These are phyloP conservation scores for Aureobasidium sp. DNA, from an alignment of 2,329 filamentous ascomycete species.

Conservation along the genomic window DNA sequence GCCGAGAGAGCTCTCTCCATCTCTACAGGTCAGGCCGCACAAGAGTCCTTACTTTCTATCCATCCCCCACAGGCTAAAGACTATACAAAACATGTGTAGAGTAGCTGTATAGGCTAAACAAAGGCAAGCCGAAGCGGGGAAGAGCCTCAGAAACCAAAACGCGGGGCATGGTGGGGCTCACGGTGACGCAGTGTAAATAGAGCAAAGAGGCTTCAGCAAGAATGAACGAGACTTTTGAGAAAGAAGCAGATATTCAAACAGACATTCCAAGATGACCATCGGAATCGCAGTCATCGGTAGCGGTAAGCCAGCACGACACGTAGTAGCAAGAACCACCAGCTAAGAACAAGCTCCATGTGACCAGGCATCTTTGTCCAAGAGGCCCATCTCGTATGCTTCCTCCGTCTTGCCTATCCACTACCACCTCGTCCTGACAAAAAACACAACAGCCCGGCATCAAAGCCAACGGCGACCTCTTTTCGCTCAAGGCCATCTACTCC, in stretches of 20 bases:
- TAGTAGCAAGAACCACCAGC: not conserved
- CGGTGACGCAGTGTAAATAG: conserved; percentile 3
- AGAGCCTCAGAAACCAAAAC: not conserved
- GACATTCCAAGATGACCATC: conserved; percentile 18
- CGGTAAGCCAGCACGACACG: conserved; percentile 23
- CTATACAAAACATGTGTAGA: not conserved
- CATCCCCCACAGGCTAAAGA: not conserved
- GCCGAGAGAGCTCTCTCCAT: not conserved
- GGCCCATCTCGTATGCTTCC: conserved; percentile 44
- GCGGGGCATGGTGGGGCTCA: conserved; percentile 3
- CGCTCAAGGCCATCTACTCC: conserved; percentile 58
- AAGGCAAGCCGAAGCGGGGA: not conserved
- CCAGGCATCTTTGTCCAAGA: conserved; percentile 50
- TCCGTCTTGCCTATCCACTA: not conserved
- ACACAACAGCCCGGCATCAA: conserved; percentile 48
- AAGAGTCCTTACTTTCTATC: not conserved
- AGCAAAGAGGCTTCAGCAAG: not conserved
- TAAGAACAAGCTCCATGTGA: not conserved
- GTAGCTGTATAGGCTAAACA: not conserved
- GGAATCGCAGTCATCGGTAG: conserved; percentile 55
- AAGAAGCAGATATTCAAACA: not conserved
- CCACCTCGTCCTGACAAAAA: not conserved
- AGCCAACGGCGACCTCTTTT: conserved; percentile 37
- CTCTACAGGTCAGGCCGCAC: too few species aligned
- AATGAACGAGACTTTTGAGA: not conserved